Evolutionary conservation across 495 filamentous ascomycete genomes (phyloP).

Genomic region (Talaromyces thailandensis): DNA sequence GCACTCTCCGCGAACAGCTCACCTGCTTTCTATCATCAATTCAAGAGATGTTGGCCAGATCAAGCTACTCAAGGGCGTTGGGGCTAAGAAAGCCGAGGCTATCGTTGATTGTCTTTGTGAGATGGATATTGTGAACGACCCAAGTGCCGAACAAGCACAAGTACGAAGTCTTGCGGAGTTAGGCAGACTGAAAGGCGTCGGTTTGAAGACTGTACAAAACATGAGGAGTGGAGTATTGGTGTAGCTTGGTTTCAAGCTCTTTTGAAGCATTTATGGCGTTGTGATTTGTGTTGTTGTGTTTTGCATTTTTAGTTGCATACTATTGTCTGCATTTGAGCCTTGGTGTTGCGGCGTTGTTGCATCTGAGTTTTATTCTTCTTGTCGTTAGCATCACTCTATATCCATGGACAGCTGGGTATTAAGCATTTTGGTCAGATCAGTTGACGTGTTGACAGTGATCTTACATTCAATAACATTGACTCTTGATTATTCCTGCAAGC

Average conservation of each 20-base stretch:
- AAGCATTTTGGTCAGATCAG: no score
- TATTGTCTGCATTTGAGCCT: not conserved
- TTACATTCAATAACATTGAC: no score
- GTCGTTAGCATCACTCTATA: not conserved
- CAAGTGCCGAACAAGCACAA: constrained; percentile 14
- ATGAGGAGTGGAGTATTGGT: constrained; percentile 42
- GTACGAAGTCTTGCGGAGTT: constrained; percentile 36
- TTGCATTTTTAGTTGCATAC: constrained; percentile 2
- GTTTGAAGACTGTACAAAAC: constrained; percentile 42
- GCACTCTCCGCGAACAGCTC: constrained; percentile 58
- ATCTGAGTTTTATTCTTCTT: not conserved
- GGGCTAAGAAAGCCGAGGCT: constrained; percentile 44
- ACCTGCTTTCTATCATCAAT: constrained; percentile 78
- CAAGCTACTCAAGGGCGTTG: constrained; percentile 56
- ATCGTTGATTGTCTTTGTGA: constrained; percentile 45
- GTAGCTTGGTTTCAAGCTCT: constrained; percentile 8
- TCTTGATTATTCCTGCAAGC: no score
- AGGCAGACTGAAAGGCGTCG: constrained; percentile 41
- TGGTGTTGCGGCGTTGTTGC: constrained; percentile 3
- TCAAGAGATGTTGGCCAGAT: constrained; percentile 63
- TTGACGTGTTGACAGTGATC: no score
- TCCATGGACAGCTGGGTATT: not conserved
- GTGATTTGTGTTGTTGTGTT: not conserved
- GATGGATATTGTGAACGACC: constrained; percentile 26
- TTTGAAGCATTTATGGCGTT: constrained; percentile 8